Percentiles rank a stretch among this genome's conserved stretches.
Conservation (phyloP, 352 stramenopile genomes). For the Globisporangium nodosum region DNA sequence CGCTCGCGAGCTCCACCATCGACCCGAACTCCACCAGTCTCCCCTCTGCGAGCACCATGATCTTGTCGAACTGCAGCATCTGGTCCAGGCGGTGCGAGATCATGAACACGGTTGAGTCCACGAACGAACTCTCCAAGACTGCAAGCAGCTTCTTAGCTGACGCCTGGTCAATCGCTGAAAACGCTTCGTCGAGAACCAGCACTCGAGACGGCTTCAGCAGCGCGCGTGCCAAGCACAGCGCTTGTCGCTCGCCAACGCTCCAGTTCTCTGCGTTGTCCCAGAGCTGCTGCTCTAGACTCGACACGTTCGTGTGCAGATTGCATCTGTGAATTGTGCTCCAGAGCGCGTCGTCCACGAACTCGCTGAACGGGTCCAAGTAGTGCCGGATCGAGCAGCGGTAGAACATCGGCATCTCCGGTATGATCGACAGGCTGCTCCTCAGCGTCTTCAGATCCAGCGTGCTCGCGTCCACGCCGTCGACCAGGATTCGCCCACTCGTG, state of each 20-base stretch:
- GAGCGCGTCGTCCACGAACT: conserved; percentile 54
- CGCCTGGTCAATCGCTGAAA: conserved; percentile 69
- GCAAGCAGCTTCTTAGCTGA: conserved; percentile 82
- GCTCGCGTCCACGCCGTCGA: conserved; percentile 85
- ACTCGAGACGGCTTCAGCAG: conserved; percentile 82
- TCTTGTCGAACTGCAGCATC: conserved; percentile 11
- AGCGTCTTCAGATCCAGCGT: conserved; percentile 25
- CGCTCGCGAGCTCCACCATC: conserved; percentile 22
- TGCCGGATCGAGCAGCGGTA: conserved; percentile 88
- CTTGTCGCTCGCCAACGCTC: conserved; percentile 84
- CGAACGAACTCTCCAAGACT: conserved; percentile 47
- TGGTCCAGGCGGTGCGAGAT: conserved; percentile 89
- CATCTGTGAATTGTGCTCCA: conserved; percentile 30
- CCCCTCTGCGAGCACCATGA: conserved; percentile 19
- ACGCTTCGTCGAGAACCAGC: conserved; percentile 88
- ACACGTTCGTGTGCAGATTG: conserved; percentile 21
- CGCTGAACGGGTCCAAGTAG: conserved; percentile 89
- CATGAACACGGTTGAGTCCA: conserved; percentile 56
- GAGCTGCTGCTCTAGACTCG: conserved; percentile 34
- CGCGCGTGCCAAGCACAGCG: conserved; percentile 86
- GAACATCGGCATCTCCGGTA: conserved; percentile 89
- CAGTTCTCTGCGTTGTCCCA: conserved; percentile 73
- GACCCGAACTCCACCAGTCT: conserved; percentile 21
- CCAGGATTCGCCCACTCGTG: conserved; percentile 59
- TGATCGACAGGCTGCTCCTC: conserved; percentile 36